These are phyloP conservation scores for Herpetomonas samuelpessoai DNA, from an alignment of 208 protist species.

Conservation along the genomic window DNA sequence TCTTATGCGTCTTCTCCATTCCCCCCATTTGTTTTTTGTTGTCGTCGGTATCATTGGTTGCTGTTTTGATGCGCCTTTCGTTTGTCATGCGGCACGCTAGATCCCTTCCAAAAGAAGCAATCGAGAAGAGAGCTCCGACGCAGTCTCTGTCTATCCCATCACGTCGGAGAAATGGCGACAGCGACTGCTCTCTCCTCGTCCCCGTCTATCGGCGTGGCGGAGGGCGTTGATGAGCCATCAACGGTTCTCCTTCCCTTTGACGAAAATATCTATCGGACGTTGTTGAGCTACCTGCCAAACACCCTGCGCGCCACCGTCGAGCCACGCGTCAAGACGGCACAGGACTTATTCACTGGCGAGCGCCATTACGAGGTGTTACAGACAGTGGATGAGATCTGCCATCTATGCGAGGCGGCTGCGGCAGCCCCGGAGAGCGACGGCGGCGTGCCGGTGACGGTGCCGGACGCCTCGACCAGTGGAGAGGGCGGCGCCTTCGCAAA, in stretches of 20 bases:
- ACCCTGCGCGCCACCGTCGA: constrained; percentile 16
- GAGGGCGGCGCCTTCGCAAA: too few relatives aligned
- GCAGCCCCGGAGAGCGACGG: constrained; percentile 1
- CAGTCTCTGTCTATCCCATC: constrained; percentile 1
- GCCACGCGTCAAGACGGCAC: constrained; percentile 16
- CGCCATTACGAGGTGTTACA: constrained; percentile 48
- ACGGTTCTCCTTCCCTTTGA: constrained; percentile 17
- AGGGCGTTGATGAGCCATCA: too few relatives aligned
- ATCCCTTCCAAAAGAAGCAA: too few relatives aligned
- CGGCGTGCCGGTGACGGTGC: constrained; percentile 9
- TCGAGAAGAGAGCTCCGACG: too few relatives aligned
- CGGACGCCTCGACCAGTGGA: constrained; percentile 17
- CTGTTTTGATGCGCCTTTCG: neutral
- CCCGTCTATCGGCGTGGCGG: too few relatives aligned
- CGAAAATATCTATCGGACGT: constrained; percentile 11
- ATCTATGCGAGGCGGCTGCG: constrained; percentile 19
- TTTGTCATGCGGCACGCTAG: too few relatives aligned
- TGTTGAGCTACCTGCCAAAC: constrained; percentile 19
- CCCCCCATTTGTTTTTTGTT: constrained; percentile 10
- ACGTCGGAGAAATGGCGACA: constrained; percentile 3
- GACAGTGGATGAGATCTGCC: constrained; percentile 25
- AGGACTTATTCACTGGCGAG: constrained; percentile 33
- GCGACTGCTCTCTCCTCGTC: too few relatives aligned
- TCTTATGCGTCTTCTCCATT: too few relatives aligned
- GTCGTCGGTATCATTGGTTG: neutral